Conservation (phyloP, 306 rosid species). For the Medicago ruthenica region DNA sequence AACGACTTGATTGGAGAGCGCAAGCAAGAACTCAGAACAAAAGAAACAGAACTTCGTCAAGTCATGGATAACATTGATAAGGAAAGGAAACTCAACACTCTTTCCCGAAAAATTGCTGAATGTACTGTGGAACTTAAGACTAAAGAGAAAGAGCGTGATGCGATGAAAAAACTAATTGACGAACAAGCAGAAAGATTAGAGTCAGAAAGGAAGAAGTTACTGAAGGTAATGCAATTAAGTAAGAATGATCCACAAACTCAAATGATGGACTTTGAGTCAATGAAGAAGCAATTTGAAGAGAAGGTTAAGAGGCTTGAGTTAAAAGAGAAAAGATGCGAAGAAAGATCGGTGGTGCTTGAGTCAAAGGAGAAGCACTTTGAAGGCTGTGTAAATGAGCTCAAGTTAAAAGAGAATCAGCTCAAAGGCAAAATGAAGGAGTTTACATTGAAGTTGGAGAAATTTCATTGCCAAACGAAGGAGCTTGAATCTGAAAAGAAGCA, state of each 20-base stretch:
- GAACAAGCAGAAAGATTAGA: conserved; percentile 26
- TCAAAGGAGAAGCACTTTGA: neutral
- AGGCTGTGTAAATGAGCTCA: neutral
- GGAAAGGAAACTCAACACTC: conserved; percentile 33
- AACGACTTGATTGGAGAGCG: conserved; percentile 20
- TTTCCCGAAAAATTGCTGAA: conserved; percentile 1
- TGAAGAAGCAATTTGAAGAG: conserved; percentile 29
- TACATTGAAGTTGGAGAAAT: neutral
- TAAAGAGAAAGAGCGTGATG: conserved; percentile 37
- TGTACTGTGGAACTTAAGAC: conserved; percentile 37
- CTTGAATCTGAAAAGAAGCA: neutral
- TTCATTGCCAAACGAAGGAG: neutral
- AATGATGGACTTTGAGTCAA: conserved; percentile 35
- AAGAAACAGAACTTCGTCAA: conserved; percentile 10
- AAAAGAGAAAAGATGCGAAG: conserved; percentile 25
- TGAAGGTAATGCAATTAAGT: conserved; percentile 2
- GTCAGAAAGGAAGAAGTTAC: conserved; percentile 35
- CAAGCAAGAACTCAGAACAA: conserved; percentile 3
- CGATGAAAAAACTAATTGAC: conserved; percentile 2
- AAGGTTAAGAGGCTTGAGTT: neutral
- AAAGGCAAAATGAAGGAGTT: too few relatives aligned
- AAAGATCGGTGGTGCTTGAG: neutral
- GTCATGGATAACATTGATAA: neutral
- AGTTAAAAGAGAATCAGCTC: neutral
- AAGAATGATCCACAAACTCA: neutral